Conservation (phyloP, 2,329 filamentous ascomycete species). For the Penicillium crustosum region DNA sequence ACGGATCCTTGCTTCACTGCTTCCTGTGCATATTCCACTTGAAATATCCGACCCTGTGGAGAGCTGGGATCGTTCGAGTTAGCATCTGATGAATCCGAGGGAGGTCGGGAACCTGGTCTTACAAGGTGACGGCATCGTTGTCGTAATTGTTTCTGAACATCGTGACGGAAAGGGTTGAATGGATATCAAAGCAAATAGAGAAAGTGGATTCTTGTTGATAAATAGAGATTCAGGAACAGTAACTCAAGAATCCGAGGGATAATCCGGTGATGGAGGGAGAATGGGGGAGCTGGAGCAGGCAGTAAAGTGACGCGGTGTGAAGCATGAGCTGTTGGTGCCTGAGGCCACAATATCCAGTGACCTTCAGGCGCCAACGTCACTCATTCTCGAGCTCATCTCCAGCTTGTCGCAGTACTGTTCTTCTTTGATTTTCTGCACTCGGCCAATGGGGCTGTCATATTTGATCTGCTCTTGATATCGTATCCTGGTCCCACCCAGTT, state of each 20-base stretch:
- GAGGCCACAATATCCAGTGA: slow-evolving; percentile 28
- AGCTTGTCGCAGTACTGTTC: slow-evolving; percentile 1
- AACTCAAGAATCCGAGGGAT: slow-evolving; percentile 19
- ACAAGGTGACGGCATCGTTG: slow-evolving; percentile 99
- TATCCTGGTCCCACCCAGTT: slow-evolving; percentile 5
- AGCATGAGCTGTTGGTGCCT: slow-evolving; percentile 30
- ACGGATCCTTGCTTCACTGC: slow-evolving; percentile 99
- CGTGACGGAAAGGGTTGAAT: slow-evolving; percentile 40
- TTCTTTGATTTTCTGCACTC: slow-evolving; percentile 11
- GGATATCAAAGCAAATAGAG: slow-evolving; percentile 5
- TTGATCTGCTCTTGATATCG: slow-evolving; percentile 4
- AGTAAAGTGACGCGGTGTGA: slow-evolving; percentile 39
- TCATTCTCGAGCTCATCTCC: slow-evolving; percentile 20
- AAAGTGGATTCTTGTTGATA: slow-evolving; percentile 11
- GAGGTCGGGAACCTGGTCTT: slow-evolving; percentile 36
- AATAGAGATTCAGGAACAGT: slow-evolving; percentile 12
- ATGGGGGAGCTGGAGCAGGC: slow-evolving; percentile 32
- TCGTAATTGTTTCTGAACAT: slow-evolving; percentile 99
- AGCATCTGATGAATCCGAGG: slow-evolving; percentile 16
- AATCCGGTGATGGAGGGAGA: slow-evolving; percentile 16
- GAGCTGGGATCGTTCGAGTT: slow-evolving; percentile 61
- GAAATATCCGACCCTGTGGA: slow-evolving; percentile 98
- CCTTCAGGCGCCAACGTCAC: slow-evolving; percentile 36
- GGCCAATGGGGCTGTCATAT: slow-evolving; percentile 20
- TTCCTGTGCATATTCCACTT: slow-evolving; percentile 98